Base-by-base conservation (phyloP, 768 basidiomycete genomes). In the Dendrothele bispora region DNA sequence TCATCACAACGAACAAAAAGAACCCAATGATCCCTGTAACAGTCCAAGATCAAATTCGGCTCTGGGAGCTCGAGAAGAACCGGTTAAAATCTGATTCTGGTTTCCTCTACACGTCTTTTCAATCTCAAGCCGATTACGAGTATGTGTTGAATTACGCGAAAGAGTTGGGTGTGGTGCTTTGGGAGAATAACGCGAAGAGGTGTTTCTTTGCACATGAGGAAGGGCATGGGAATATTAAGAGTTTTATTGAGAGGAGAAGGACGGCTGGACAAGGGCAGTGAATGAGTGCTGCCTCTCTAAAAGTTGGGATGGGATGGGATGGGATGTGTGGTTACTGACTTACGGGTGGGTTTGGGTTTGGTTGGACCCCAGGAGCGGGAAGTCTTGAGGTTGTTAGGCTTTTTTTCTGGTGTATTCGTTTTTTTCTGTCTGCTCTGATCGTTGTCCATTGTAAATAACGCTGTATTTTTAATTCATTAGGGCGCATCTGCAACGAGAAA, bases 61-160 rank as follows among this genome's bases (percentile, higher is more conserved):
- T 98, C 15, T 99, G 97, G 94, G 95, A 99, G 67, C 75, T 95
- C 36, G 97, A 98, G 71, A 82, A 88, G 66, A 94, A 97, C 63
- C 82, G 97, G 44, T 73, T 98, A 8, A 87, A 89, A 59, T 86
- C 89, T 50, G 39, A 26, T 41, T 12, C 67, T 91, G 92, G 91
- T 30, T 92, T 85, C 63, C 79, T 97, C 32, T 97, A 95, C 69
- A 92, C 83, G 34, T 83, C 84, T 39, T 97, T 97, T 63, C 80
- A 86, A 21, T 89, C 91, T 15, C 82, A 85, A 61, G 84, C 83
- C 22, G 93, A 95, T 69, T 95, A 91, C 64, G 86, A 91, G 52
- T 82, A 88, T 52, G 91, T 94, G 6, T 70, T 89, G 28, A 79
- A 86, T 54, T 95, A 97, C 55, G 93, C 94, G 28, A 83, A 79